Base-by-base conservation (phyloP, 352 stramenopile genomes). In the Pilasporangium apinafurcum region DNA sequence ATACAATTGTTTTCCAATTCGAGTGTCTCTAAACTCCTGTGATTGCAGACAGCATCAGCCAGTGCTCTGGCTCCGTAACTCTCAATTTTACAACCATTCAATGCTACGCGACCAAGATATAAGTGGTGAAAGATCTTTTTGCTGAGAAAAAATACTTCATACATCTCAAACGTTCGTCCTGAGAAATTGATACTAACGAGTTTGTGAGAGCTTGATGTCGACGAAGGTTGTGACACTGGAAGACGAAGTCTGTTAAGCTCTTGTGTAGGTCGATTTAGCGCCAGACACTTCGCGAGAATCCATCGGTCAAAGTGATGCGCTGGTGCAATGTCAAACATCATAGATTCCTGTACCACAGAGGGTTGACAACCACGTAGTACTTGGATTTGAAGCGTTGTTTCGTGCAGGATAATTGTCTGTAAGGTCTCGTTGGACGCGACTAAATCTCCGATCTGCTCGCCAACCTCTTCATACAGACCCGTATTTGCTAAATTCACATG, bases 111-210 rank as follows among this genome's bases (percentile, higher is more conserved):
- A 4, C 53, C 59, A 5, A 91, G 53, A 42, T 72, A 62, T 33
- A 81, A 56, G n/a, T 91, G 75, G 40, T 91, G 72, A 5, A 81
- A 67, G 14, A 91, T 64, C 45, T 86, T 87, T 32, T 73, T 78
- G 12, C 65, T 57, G 1, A 91, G 37, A 40, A 88, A 91, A 7
- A 67, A 56, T 9, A 69, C 62, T 47, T 91, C 79, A 42, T 68
- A 85, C 14, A 82, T 16, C 12, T 78, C 62, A 4, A 87, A 37
- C 9, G 36, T 33, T n/a, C 72, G 55, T 0, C 69, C 55, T 4
- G 53, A 84, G n/a, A 71, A 25, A 29, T 83, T 87, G 14, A 86
- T 39, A 14, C 48, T 60, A n/a, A 79, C 53, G 6, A 70, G 44
- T 53, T 66, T 50, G 25, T 59, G 44, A 33, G 28, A 43, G 30